Percentiles rank a stretch among this genome's conserved stretches.
These are phyloP conservation scores for Barnettozyma botsteinii DNA, from an alignment of 805 yeast species.

Conservation along the genomic window DNA sequence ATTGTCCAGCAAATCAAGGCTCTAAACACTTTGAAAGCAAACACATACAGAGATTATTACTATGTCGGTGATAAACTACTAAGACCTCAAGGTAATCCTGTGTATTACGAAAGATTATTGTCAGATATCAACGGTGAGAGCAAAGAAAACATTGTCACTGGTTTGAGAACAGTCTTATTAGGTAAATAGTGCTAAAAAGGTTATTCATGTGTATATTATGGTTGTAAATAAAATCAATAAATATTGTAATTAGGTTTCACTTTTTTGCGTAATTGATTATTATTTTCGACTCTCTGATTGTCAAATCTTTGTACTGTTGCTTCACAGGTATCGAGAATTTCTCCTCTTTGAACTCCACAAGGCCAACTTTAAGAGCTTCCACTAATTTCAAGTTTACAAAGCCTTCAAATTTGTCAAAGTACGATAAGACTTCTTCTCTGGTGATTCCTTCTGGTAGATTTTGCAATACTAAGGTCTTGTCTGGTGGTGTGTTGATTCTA, in stretches of 20 bases:
- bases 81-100: constrained; percentile 81
- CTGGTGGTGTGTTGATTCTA: constrained; percentile 46
- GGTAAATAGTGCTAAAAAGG: constrained; percentile 69
- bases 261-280: constrained; percentile 28
- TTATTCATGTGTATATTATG: background rate
- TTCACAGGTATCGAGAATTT: constrained; percentile 41
- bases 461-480: constrained; percentile 64
- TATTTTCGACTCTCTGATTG: constrained; percentile 13
- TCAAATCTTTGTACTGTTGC: constrained; percentile 22
- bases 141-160: constrained; percentile 59
- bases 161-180: constrained; percentile 67
- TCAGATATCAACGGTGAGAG: constrained; percentile 66
- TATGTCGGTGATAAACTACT: constrained; percentile 58
- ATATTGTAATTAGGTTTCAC: background rate
- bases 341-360: constrained; percentile 68
- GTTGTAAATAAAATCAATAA: background rate
- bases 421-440: constrained; percentile 33
- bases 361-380: constrained; percentile 62
- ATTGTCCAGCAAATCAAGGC: constrained; percentile 51
- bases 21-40: constrained; percentile 48
- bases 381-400: constrained; percentile 65
- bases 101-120: constrained; percentile 65
- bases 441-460: constrained; percentile 45
- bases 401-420: constrained; percentile 52
- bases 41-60: constrained; percentile 60